Evolutionary conservation across 169 alveolate genomes (phyloP).

Genomic region (Cytauxzoon felis): DNA sequence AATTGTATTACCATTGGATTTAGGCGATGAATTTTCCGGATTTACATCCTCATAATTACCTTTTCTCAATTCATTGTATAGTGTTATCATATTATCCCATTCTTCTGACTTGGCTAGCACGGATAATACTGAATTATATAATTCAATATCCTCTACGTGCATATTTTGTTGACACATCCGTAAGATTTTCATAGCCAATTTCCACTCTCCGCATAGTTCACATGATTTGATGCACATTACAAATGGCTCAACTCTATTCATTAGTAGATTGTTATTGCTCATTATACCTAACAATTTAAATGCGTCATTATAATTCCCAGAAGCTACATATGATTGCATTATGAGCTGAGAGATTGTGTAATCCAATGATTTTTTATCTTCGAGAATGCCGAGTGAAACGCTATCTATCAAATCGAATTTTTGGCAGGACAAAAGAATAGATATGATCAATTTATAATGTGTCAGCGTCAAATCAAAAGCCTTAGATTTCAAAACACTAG

Average conservation of each 20-base stretch:
- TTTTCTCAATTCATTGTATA: constrained; percentile 26
- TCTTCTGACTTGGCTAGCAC: constrained; percentile 43
- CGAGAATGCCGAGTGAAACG: constrained; percentile 8
- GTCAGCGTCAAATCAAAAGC: neutral
- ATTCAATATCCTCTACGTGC: neutral
- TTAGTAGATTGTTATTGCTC: constrained; percentile 5
- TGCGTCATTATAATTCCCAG: constrained; percentile 45
- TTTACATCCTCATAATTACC: no score
- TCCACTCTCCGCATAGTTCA: constrained; percentile 55
- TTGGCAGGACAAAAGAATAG: constrained; percentile 10
- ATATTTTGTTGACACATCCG: constrained; percentile 29
- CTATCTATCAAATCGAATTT: constrained; percentile 22
- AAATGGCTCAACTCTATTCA: constrained; percentile 11
- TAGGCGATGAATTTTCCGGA: neutral
- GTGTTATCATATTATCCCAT: constrained; percentile 41
- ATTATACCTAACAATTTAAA: constrained; percentile 16
- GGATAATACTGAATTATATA: constrained; percentile 49
- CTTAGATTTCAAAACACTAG: constrained; percentile 6
- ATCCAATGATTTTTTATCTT: neutral
- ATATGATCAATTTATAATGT: constrained; percentile 41
- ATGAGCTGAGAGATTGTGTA: constrained; percentile 11
- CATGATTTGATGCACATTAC: constrained; percentile 42
- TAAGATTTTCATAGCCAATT: constrained; percentile 45
- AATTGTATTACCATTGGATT: constrained; percentile 44
- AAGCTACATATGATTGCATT: constrained; percentile 24